Evolutionary conservation across 768 basidiomycete species (phyloP).

Genomic region (Suillus discolor): DNA sequence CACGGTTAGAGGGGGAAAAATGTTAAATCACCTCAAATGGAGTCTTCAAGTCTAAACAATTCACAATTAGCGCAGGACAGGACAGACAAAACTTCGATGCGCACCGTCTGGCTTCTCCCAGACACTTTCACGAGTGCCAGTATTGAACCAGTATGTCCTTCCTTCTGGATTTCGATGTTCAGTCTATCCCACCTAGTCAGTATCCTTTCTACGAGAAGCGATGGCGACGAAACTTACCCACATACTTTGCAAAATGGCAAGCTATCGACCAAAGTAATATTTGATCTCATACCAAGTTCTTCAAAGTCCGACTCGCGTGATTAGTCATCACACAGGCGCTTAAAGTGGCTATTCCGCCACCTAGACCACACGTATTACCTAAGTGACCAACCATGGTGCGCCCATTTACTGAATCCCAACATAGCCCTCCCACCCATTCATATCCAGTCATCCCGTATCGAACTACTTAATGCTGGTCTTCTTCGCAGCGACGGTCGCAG

Average conservation of each 20-base stretch:
- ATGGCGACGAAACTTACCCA: conserved; percentile 29
- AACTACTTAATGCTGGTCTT: conserved; percentile 82
- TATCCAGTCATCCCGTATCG: conserved; percentile 53
- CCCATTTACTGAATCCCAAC: background rate
- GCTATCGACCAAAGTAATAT: background rate
- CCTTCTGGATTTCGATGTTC: conserved; percentile 95
- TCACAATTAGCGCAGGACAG: conserved; percentile 9
- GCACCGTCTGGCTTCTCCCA: conserved; percentile 98
- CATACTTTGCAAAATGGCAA: conserved; percentile 21
- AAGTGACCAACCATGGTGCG: background rate
- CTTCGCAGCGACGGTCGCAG: conserved; percentile 91
- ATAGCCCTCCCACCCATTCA: background rate
- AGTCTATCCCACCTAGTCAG: conserved; percentile 50
- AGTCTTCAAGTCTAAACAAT: conserved; percentile 72
- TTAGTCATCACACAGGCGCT: background rate
- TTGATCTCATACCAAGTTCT: background rate
- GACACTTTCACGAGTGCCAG: conserved; percentile 83
- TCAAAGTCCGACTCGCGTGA: background rate
- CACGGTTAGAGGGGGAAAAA: conserved; percentile 8
- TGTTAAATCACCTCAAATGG: conserved; percentile 75
- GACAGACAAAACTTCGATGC: conserved; percentile 21
- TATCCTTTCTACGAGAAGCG: background rate
- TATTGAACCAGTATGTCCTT: conserved; percentile 98
- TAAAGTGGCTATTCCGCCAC: too few species aligned
- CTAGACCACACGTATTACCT: too few species aligned